Evolutionary conservation across 2,329 filamentous ascomycete species (phyloP), one percentile per base, ranked within the genome.

Genomic region (Myriangium duriaei): DNA sequence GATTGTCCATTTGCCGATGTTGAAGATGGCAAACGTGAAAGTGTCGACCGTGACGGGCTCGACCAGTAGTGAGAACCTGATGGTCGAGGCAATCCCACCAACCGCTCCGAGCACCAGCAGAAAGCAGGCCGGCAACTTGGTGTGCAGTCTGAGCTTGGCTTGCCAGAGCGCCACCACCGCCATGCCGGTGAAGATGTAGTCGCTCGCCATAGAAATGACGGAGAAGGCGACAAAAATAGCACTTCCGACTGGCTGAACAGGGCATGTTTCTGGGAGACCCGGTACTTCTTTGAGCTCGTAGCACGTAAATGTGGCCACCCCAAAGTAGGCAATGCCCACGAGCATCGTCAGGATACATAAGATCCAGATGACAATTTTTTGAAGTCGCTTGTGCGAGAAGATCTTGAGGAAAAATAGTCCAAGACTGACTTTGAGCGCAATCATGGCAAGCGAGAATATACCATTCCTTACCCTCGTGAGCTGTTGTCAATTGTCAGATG

Each of bases 401-500:
- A 72, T 56, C 33, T 67, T 63, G 13, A 69, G 60, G 32, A 71
- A 60, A 41, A 70, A 67, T 15, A 67, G 52, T 6, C 57, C 65
- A 30, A 72, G 64, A 0, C 68, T 64, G 13, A 68, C 55, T 41
- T 68, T 69, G 31, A 66, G 57, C 9, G 63, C 49, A 30, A 62
- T 57, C 21, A 58, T 64, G 5, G 59, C 58, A 37, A 65, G 47
- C 5, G 66, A 60, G 46, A 71, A 71, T 40, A 63, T 60, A 4
- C 28, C 35, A 7, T 26, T 37, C 7, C 35, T 37, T 15, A 26
- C 19, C 26, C 16, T 37, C 5, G 35, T 30, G 7, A 37, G 15
- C 35, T 37, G 15, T 13, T 18, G 5, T 6, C n/a, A n/a, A n/a
- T n/a, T n/a, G n/a, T n/a, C n/a, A n/a, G n/a, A n/a, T n/a, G n/a